These are phyloP conservation scores for Fusarium nygamai DNA, from an alignment of 2,329 filamentous ascomycete species.

Conservation along the genomic window DNA sequence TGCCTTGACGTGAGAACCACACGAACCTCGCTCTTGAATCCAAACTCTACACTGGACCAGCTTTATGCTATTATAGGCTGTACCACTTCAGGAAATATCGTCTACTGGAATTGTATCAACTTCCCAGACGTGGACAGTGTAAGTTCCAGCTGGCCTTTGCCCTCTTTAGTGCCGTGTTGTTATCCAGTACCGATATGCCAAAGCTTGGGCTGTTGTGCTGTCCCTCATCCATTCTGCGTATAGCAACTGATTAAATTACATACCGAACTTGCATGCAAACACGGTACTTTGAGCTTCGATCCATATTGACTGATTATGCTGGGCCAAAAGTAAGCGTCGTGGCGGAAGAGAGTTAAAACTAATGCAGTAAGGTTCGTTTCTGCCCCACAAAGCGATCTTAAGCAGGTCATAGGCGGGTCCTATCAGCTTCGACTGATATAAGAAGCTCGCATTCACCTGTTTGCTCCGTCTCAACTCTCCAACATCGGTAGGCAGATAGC, in stretches of 20 bases:
- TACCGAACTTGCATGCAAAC: neutral
- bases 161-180: neutral
- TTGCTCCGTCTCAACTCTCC: neutral
- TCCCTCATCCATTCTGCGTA: too few species aligned
- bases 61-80: too few species aligned
- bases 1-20: neutral
- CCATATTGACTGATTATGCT: neutral
- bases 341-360: neutral
- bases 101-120: neutral
- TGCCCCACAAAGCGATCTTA: slow-evolving; percentile 5
- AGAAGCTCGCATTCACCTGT: slow-evolving; percentile 11
- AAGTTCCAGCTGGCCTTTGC: neutral
- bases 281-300: neutral
- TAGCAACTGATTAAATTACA: neutral
- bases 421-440: slow-evolving; percentile 4
- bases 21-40: neutral
- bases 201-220: neutral
- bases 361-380: slow-evolving; percentile 1
- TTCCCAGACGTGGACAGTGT: neutral
- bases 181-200: neutral
- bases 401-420: neutral
- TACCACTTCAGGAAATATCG: neutral
- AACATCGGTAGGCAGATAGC: neutral
- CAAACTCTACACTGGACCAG: neutral
- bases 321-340: neutral